Conservation (phyloP, 2,329 filamentous ascomycete species). For the Colletotrichum orchidophilum region DNA sequence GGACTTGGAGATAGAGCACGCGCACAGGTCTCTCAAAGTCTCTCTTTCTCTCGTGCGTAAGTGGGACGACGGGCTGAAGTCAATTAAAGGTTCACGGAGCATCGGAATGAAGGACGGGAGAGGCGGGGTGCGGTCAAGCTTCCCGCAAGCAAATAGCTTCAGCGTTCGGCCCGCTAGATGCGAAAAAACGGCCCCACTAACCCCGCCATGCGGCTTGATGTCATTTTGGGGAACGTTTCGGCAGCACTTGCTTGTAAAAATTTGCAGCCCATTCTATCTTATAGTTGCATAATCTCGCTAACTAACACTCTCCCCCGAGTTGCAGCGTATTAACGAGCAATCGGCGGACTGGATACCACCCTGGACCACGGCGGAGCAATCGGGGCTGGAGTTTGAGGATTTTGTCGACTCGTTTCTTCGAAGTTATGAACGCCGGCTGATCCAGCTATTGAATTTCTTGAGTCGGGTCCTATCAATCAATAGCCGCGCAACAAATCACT, state of each 20-base stretch:
- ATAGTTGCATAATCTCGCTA: neutral
- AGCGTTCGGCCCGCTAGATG: conserved; percentile 9
- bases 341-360: neutral
- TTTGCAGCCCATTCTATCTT: neutral
- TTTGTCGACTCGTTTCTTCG: neutral
- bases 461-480: neutral
- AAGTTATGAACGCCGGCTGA: neutral
- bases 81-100: neutral
- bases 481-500: neutral
- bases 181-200: conserved; percentile 13
- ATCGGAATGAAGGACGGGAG: neutral
- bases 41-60: neutral
- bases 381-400: neutral
- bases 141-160: no score
- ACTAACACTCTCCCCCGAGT: neutral
- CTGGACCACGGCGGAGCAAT: neutral
- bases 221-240: conserved; percentile 25
- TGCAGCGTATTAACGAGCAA: neutral
- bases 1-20: neutral
- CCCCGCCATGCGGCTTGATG: conserved; percentile 34
- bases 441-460: neutral
- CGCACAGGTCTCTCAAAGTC: no score
- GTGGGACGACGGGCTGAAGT: neutral
- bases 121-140: neutral
- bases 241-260: conserved; percentile 26